Conservation (phyloP, 495 filamentous ascomycete species). For the Trichoderma virens region DNA sequence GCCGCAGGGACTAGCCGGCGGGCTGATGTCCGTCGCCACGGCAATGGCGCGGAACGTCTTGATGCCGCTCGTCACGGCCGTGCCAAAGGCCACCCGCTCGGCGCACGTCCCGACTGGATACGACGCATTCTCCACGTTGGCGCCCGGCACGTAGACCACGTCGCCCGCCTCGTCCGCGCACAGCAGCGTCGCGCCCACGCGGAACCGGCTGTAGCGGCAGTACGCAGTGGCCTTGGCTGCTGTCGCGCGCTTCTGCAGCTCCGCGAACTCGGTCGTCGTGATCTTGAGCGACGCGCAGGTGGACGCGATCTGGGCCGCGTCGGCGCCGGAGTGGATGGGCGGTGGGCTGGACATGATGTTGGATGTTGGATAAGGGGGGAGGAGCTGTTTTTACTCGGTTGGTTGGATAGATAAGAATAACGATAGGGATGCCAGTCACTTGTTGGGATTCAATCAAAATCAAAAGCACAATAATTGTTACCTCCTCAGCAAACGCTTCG, state of each 20-base stretch:
- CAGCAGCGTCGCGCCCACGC: conserved; percentile 77
- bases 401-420: no score
- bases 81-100: conserved; percentile 78
- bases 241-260: conserved; percentile 49
- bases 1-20: conserved; percentile 65
- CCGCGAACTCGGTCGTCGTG: conserved; percentile 49
- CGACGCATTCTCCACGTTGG: conserved; percentile 89
- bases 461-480: neutral
- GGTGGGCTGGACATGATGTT: conserved; percentile 10
- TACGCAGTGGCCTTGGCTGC: conserved; percentile 71
- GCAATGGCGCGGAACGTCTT: conserved; percentile 72
- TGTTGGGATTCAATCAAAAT: neutral
- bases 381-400: neutral
- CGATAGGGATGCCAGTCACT: no score
- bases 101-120: conserved; percentile 93
- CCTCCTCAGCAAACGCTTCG: neutral
- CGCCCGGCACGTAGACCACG: conserved; percentile 60
- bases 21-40: conserved; percentile 71
- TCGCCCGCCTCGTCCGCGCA: conserved; percentile 46
- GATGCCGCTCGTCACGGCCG: conserved; percentile 64
- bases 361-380: neutral
- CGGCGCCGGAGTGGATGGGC: conserved; percentile 19
- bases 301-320: conserved; percentile 18
- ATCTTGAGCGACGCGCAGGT: conserved; percentile 41
- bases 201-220: conserved; percentile 92